Percentiles rank a stretch among this genome's conserved stretches.
Conservation (phyloP, 2,329 filamentous ascomycete species). For the Colletotrichum limetticola region DNA sequence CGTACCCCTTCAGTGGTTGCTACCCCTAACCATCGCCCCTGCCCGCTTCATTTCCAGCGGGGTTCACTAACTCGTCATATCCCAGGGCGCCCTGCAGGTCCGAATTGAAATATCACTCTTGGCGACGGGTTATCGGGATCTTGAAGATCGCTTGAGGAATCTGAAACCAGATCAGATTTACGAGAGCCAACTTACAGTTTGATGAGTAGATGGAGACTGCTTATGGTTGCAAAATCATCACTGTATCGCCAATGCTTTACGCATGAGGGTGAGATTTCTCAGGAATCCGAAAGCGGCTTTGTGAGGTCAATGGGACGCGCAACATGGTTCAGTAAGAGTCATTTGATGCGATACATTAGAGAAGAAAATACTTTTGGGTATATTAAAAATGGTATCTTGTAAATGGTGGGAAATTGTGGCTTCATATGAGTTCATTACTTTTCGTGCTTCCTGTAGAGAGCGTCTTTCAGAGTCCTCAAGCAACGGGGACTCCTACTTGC, state of each 20-base stretch:
- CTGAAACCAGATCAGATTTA: not conserved
- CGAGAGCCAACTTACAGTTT: not conserved
- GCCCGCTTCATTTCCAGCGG: not conserved
- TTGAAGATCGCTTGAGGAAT: not conserved
- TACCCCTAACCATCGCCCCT: not conserved
- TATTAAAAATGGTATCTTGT: not conserved
- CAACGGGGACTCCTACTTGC: constrained; percentile 1
- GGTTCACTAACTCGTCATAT: not conserved
- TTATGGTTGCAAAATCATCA: too few species aligned
- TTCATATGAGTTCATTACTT: not conserved
- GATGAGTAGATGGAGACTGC: too few species aligned
- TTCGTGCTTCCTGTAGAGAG: not conserved
- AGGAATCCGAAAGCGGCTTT: too few species aligned
- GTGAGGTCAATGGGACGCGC: too few species aligned
- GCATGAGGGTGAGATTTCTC: too few species aligned
- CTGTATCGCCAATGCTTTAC: too few species aligned
- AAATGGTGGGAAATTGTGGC: not conserved
- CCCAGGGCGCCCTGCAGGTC: not conserved
- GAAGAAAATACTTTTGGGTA: not conserved
- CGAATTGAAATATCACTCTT: not conserved
- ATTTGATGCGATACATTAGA: too few species aligned
- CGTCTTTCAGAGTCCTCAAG: not conserved
- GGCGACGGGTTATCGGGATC: not conserved
- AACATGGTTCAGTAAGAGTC: too few species aligned
- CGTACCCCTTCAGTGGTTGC: constrained; percentile 1